Base-by-base conservation (phyloP, 176 grass and related monocot genomes). In the Poa annua region DNA sequence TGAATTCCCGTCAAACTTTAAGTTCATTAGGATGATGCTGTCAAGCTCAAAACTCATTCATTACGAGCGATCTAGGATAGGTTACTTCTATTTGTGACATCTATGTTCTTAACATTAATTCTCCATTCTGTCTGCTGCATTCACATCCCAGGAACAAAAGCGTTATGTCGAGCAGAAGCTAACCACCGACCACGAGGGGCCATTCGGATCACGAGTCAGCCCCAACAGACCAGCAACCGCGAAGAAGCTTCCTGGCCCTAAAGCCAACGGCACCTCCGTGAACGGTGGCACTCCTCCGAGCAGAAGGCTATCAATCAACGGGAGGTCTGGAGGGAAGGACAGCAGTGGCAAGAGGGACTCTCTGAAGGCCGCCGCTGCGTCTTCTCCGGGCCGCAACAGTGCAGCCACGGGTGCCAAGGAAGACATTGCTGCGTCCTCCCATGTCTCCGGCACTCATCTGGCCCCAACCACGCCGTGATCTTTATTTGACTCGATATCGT, bases 71-170 rank as follows among this genome's bases (percentile, higher is more conserved):
- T 59, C 24, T 22, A 38, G 2, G 29, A 32, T 14, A 32, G 11
- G 55, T 57, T 73, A 52, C 63, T 83, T 79, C 55, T 29, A 7
- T 47, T 45, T 64, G 10, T 4, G 3, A 10, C 57, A 15, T 0
- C 4, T 2, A 11, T 24, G 41, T 75, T 16, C 0, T 0, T 11
- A 59, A 13, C 34, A 11, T 34, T 6, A 73, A 79, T 13, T 54
- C 41, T 54, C 2, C 29, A 7, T 45, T 49, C 49, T 67, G 7
- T 84, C 7, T 52, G 68, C 4, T 76, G 62, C 74, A 41, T 56
- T 20, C 17, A 75, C 47, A 71, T 84, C 53, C 25, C 86, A 99
- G 97, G 97, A 99, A 81, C 97, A 99, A 69, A 99, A 99, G 78
- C 84, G 86, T 15, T 89, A 91, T 15, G 44, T 74, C 3, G 91